A percentile compares a stretch with the other conserved stretches of the same genome.
phyloP scores from a whole-genome alignment of 139 green algal genomes.

The Chlamydomonas applanata region DNA sequence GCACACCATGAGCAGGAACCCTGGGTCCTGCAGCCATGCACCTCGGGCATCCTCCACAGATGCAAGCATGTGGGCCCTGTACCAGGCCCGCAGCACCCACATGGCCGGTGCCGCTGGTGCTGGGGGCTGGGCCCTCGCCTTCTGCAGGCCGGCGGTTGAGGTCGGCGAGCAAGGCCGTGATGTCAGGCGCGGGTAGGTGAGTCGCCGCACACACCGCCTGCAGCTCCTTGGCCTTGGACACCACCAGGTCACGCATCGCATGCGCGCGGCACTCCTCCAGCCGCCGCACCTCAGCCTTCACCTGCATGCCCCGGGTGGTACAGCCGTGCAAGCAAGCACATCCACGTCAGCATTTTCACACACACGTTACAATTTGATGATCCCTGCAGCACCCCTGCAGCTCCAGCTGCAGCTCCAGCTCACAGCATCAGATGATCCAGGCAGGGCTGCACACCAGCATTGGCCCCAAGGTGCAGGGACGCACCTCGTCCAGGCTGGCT shows the following conservation, averaged over 20 bases:
- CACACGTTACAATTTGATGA: too few species aligned
- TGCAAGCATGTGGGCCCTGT: neutral
- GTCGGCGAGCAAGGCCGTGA: neutral
- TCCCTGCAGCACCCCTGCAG: too few species aligned
- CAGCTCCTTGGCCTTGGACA: slow-evolving; percentile 47
- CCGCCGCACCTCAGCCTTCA: slow-evolving; percentile 49
- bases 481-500: slow-evolving; percentile 39
- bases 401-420: too few species aligned
- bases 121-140: neutral
- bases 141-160: neutral
- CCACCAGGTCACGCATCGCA: slow-evolving; percentile 49
- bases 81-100: too few species aligned
- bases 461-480: too few species aligned
- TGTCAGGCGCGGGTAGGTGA: slow-evolving; percentile 38
- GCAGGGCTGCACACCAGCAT: neutral
- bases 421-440: neutral
- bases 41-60: neutral
- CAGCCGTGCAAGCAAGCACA: too few species aligned
- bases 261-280: slow-evolving; percentile 47
- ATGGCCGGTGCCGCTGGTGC: neutral
- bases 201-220: slow-evolving; percentile 42
- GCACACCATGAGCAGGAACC: too few species aligned
- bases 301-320: slow-evolving; percentile 22
- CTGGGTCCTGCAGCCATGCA: too few species aligned
- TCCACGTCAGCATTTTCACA: too few species aligned